Conservation (phyloP, 139 green algal genomes). For the Marvania coccoides region DNA sequence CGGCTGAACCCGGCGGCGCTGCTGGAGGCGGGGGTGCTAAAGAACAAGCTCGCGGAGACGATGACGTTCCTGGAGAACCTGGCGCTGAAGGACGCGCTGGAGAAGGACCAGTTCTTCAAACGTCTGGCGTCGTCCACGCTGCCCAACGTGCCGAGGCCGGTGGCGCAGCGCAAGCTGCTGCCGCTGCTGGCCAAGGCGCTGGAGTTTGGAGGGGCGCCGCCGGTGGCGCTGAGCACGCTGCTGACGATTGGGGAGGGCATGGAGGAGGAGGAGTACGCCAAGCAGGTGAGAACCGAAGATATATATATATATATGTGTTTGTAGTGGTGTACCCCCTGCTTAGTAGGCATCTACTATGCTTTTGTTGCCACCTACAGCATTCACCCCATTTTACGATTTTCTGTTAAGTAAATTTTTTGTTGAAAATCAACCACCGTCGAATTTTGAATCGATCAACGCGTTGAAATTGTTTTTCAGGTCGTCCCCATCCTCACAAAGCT, state of each 20-base stretch:
- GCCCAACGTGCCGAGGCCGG: slow-evolving; percentile 46
- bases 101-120: slow-evolving; percentile 81
- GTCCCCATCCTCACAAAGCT: slow-evolving; percentile 81
- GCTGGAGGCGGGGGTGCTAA: slow-evolving; percentile 70
- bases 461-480: too few relatives aligned
- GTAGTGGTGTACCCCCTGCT: not conserved
- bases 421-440: too few relatives aligned
- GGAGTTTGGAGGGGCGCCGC: slow-evolving; percentile 84
- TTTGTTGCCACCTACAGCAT: too few relatives aligned
- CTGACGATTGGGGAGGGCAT: slow-evolving; percentile 62
- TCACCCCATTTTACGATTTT: too few relatives aligned
- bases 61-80: slow-evolving; percentile 93
- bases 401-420: too few relatives aligned
- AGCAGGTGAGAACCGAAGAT: slow-evolving; percentile 11
- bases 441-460: too few relatives aligned
- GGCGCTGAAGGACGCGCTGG: slow-evolving; percentile 65
- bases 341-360: too few relatives aligned
- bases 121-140: slow-evolving; percentile 39
- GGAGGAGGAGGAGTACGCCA: slow-evolving; percentile 62
- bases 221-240: slow-evolving; percentile 65
- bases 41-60: slow-evolving; percentile 85
- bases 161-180: slow-evolving; percentile 82
- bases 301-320: too few relatives aligned
- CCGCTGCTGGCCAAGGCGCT: slow-evolving; percentile 79
- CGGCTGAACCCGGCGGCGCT: slow-evolving; percentile 83